Evolutionary conservation across 352 stramenopile species (phyloP).

Genomic region (Stephanocyclus meneghinianus): DNA sequence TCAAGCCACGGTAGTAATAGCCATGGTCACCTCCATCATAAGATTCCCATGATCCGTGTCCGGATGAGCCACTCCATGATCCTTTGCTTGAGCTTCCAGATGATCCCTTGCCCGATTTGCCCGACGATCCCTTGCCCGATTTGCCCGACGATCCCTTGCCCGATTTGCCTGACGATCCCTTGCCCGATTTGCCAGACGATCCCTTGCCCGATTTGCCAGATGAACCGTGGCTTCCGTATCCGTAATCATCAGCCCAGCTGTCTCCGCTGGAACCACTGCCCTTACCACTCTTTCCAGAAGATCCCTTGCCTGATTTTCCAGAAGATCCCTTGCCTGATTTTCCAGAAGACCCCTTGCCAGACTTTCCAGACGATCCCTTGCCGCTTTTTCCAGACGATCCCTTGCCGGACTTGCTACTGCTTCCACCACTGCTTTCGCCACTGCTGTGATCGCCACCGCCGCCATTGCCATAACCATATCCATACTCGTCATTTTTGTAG

Average conservation of each 20-base stretch:
- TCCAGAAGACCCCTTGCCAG: not conserved
- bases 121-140: not conserved
- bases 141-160: not conserved
- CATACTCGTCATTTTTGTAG: not conserved
- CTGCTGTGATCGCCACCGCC: not conserved
- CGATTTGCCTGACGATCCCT: not conserved
- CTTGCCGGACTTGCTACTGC: not conserved
- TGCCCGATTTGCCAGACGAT: not conserved
- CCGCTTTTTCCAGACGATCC: not conserved
- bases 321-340: not conserved
- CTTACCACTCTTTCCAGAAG: too few species aligned
- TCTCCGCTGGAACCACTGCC: too few species aligned
- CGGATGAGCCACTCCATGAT: not conserved
- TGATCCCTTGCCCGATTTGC: not conserved
- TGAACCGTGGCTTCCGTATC: not conserved
- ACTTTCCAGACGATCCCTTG: not conserved
- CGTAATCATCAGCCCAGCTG: not conserved
- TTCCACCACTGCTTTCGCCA: not conserved
- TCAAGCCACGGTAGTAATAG: too few species aligned
- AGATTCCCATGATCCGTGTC: too few species aligned
- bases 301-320: not conserved
- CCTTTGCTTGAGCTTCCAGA: not conserved
- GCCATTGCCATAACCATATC: not conserved
- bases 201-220: slow-evolving; percentile 2
- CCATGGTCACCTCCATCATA: too few species aligned